Base-by-base conservation (phyloP, 345 rosid species). In the Barbarea vulgaris region DNA sequence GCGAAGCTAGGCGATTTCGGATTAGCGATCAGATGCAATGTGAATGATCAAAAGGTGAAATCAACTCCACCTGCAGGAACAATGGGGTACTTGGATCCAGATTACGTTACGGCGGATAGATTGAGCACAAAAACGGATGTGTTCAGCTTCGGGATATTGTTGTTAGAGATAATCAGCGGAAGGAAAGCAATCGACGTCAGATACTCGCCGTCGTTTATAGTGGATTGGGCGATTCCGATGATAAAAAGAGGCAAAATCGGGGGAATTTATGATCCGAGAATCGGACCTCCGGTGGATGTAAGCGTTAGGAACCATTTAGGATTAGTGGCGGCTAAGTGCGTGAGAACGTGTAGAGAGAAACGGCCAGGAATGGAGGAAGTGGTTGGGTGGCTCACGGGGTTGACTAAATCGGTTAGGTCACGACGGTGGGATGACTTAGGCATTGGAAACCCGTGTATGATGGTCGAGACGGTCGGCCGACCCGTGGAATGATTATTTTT, bases 21-120 rank as follows among this genome's bases (percentile, higher is more conserved):
- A 14, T 80, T 95, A 41, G 98, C 99, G 13, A 76, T 95, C 21
- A 86, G 96, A 77, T 93, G 96, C 69, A 93, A 90, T 58, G 88
- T 64, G 25, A 88, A 88, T 67, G 96, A 93, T 74, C 93, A 81
- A 37, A 86, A 81, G 65, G 83, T 93, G 65, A 87, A 84, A 78
- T 90, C 99, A 22, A 95, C 98, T 13, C 99, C 99, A 0, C 99
- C 99, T 0, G 99, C 99, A 1, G 99, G 99, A 18, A 95, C 99
- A 1, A 89, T 95, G 37, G 99, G 99, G 1, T 95, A 95, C 82
- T 88, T 95, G 1, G 99, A 95, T 81, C 99, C 99, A 19, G 85
- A 91, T 44, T 95, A 95, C 80, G 96, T 92, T 9, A 95, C 99
- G n/a, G 97, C 98, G 1, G 98, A 92, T 77, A 86, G 92, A 72